Percentiles rank a stretch among this genome's conserved stretches.
phyloP scores from a whole-genome alignment of 2,329 filamentous ascomycete species.

The Beauveria australis region DNA sequence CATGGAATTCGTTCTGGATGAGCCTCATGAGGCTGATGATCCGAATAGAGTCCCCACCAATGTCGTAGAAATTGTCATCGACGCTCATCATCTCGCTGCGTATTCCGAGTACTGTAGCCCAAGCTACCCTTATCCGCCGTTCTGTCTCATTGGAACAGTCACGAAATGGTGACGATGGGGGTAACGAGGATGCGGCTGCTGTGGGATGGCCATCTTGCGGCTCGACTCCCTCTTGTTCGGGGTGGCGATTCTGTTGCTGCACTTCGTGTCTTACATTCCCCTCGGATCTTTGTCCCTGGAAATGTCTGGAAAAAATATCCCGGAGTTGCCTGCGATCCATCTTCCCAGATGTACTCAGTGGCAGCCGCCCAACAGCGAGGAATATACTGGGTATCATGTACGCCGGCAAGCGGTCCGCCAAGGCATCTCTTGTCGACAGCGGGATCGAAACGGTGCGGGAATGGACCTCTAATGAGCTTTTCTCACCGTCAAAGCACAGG shows the following conservation, averaged over 20 bases:
- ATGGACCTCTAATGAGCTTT: background rate
- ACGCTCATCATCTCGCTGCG: background rate
- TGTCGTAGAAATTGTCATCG: background rate
- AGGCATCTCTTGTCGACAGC: background rate
- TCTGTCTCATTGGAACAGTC: background rate
- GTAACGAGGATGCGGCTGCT: background rate
- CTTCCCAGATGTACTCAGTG: constrained; percentile 34
- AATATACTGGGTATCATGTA: constrained; percentile 37
- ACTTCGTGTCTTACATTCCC: background rate
- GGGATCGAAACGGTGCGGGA: background rate
- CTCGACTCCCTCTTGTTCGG: background rate
- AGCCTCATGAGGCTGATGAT: background rate
- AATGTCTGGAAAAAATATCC: background rate
- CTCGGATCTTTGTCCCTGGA: background rate
- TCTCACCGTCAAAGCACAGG: background rate
- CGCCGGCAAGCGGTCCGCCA: constrained; percentile 8
- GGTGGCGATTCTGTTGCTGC: background rate
- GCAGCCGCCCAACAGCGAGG: constrained; percentile 32
- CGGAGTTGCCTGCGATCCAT: constrained; percentile 30
- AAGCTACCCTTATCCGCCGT: background rate
- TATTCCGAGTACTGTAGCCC: background rate
- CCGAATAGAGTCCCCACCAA: constrained; percentile 10
- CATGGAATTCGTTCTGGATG: constrained; percentile 11
- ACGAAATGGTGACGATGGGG: background rate
- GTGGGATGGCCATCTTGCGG: background rate